Base-by-base conservation (phyloP, 2,329 filamentous ascomycete species). In the Aspergillus fumigatus region DNA sequence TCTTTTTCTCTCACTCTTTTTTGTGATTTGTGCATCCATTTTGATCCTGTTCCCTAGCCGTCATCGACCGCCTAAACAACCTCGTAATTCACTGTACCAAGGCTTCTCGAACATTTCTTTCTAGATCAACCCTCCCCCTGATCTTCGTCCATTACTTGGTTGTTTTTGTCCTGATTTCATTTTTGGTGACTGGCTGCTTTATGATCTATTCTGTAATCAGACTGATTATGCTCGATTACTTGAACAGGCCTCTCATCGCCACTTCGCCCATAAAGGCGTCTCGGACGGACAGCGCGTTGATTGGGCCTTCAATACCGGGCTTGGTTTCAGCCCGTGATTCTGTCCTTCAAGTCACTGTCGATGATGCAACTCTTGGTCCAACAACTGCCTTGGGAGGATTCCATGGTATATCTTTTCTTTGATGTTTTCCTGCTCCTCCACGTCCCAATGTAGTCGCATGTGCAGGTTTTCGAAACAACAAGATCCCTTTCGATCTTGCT, bases 231-330 rank as follows among this genome's bases (percentile, higher is more conserved):
- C 4, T 48, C 47, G 23, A 48, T 11, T 48, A 17, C 32, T 38
- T 17, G 32, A 17, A 26, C 23, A 14, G 27, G 23, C 23, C 25
- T 27, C 25, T 45, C 38, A 47, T 53, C 27, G 60, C 62, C 62
- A 64, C 62, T 55, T 47, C 51, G 45, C 53, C 62, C 62, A 53
- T 55, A 59, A 50, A 59, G 25, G 50, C 50, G 35, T 49, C 26
- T 40, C 14, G 4, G 19, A 49, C 48, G 61, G 61, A 47, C 40
- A 43, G 35, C 25, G 38, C 53, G 47, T 53, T 63, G 48, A 63
- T 63, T 63, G 61, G 61, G 14, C 49, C 14, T 32, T 21, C 27
- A 43, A 50, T 51, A 11, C 29, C 17, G 29, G 32, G 21, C 49
- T 40, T 27, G 49, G 19, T 38, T 11, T 32, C 19, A 51, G 35